Percentiles rank a stretch among this genome's conserved stretches.
Evolutionary conservation across 768 basidiomycete species (phyloP).

Genomic region (Pisolithus marmoratus): DNA sequence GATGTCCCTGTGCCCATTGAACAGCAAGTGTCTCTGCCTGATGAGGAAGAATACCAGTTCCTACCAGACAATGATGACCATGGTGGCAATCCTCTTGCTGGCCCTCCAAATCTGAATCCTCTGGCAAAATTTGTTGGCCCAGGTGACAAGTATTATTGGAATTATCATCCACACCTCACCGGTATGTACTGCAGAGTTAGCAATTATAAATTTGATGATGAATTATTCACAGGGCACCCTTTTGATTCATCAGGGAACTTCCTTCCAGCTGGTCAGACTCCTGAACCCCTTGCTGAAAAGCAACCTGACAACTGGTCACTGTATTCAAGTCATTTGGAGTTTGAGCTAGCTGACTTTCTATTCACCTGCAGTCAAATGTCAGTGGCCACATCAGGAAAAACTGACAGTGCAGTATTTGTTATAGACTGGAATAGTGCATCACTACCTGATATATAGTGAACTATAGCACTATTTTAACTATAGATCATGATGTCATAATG

Average conservation of each 20-base stretch:
- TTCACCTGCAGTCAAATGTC: slow-evolving; percentile 20
- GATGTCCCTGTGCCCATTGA: no score
- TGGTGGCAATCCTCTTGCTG: no score
- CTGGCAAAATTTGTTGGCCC: no score
- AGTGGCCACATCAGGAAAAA: slow-evolving; percentile 15
- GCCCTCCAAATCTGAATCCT: no score
- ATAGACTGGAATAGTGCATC: slow-evolving; percentile 19
- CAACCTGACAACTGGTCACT: neutral
- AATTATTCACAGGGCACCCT: neutral
- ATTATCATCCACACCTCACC: slow-evolving; percentile 2
- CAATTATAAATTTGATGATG: neutral
- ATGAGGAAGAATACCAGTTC: no score
- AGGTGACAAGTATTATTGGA: slow-evolving; percentile 1
- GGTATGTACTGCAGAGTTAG: neutral
- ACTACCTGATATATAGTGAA: slow-evolving; percentile 1
- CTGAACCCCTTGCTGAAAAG: slow-evolving; percentile 2
- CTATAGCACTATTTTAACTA: no score
- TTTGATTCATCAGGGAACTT: slow-evolving; percentile 2
- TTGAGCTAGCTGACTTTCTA: slow-evolving; percentile 3
- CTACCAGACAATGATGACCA: no score
- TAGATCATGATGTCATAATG: no score
- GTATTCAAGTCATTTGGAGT: neutral
- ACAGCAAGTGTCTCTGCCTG: neutral
- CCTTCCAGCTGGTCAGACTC: slow-evolving; percentile 5
- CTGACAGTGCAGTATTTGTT: slow-evolving; percentile 22